Base-by-base conservation (phyloP, 352 stramenopile species). In the Phytophthora palmivora region DNA sequence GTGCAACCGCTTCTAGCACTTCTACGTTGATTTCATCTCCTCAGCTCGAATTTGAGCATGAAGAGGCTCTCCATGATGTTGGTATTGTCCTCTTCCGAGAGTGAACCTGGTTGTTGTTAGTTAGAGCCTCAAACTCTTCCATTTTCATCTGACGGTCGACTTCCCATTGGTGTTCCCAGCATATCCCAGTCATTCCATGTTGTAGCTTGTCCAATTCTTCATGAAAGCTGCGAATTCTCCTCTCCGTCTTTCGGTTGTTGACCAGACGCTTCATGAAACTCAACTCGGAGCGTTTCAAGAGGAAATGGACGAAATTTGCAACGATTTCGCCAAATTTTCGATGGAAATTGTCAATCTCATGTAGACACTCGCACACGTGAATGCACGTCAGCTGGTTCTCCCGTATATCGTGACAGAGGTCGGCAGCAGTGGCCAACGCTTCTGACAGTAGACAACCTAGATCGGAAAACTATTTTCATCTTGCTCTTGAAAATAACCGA, bases 21-120 rank as follows among this genome's bases (percentile, higher is more conserved):
- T 9, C 26, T 32, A 8, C 26, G 26, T 32, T 32, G 26, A 8
- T 32, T 32, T 32, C 26, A 32, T 32, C 26, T 32, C 26, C 26
- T 32, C 26, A 32, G 10, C 19, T 58, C 50, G 16, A 48, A 48
- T 26, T 58, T 58, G 15, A 57, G 36, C 49, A 47, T 57, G n/a
- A 37, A 30, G 3, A 57, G 11, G 6, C 34, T 11, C 9, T 57
- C 49, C n/a, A 37, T 49, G 43, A 49, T 37, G 43, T 24, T 49
- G 15, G 28, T 21, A 15, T 3, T 37, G 22, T 18, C 43, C 43
- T 49, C 36, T 0, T 37, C 43, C 22, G 28, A n/a, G n/a, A 44
- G 7, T 44, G 11, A 8, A 44, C 38, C 1, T 44, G 21, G 15
- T 26, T n/a, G n/a, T 44, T n/a, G 38, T 44, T 44, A 6, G n/a